Base-by-base conservation (phyloP, 306 rosid species). In the Cucurbita pepo region DNA sequence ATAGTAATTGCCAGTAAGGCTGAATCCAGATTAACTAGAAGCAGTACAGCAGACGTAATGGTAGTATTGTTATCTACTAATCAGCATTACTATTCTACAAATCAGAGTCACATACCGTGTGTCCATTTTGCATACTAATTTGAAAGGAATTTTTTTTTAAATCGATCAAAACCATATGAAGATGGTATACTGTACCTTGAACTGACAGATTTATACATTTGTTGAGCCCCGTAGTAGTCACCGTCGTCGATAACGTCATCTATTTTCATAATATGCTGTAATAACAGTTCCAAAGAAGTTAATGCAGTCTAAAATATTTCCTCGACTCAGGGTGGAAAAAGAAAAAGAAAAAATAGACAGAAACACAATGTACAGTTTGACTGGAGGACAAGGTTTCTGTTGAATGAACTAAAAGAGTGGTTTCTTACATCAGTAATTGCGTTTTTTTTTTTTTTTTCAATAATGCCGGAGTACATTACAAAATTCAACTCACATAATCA, bases 221-320 rank as follows among this genome's bases (percentile, higher is more conserved):
- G 99, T 77, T 91, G 97, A 78, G 99, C 99, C 76, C 97, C 99
- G 83, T 95, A 95, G 79, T 13, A 83, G 76, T 95, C 86, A 5
- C 91, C 99, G 19, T 75, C 91, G 14, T 76, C 87, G 16, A 86
- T 85, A 79, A 88, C 87, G 84, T 88, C 88, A 84, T 80, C 82
- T 79, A 95, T 81, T 82, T 91, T 94, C 41, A 85, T 89, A 79
- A 94, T 79, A 83, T 91, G 83, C 97, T 95, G 91, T 87, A 84
- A 60, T 36, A 64, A 75, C 47, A 73, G 56, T 67, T 54, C 71
- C 72, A 78, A 8, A 7, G 44, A 80, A 36, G 34, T 1, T 14
- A 21, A 50, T 15, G 53, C 9, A 10, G 64, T n/a, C 8, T 34
- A 60, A 34, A 18, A 30, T 43, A 45, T 48, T 48, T 15, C 7